Conservation (phyloP, 148 eudicot genomes). For the Rhododendron ovatum region DNA sequence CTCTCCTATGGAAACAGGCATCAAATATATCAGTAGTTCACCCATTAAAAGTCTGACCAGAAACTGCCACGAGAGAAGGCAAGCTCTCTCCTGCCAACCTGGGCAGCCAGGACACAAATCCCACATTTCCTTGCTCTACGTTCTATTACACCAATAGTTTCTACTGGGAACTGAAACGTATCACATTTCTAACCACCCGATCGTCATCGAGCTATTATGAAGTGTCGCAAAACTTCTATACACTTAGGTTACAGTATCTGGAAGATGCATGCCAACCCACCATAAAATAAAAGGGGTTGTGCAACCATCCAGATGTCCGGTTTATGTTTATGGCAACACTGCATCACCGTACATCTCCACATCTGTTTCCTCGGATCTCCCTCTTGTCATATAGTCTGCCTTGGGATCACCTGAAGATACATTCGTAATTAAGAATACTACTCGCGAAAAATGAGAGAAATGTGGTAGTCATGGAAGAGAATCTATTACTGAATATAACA, state of each 20-base stretch:
- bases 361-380: constrained; percentile 50
- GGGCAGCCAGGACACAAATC: constrained; percentile 69
- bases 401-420: constrained; percentile 41
- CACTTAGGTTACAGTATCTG: constrained; percentile 37
- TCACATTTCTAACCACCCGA: constrained; percentile 5
- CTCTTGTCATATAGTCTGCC: constrained; percentile 30
- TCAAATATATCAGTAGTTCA: neutral
- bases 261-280: constrained; percentile 17
- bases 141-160: constrained; percentile 25
- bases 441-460: neutral
- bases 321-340: constrained; percentile 45
- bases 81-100: constrained; percentile 70
- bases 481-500: constrained; percentile 45
- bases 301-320: constrained; percentile 19
- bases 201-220: constrained; percentile 7
- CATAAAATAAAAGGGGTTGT: constrained; percentile 31
- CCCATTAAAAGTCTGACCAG: constrained; percentile 21
- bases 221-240: constrained; percentile 49
- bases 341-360: constrained; percentile 60
- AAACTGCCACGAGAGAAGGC: constrained; percentile 96
- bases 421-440: constrained; percentile 15
- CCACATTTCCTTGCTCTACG: constrained; percentile 10
- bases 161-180: neutral
- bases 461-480: neutral
- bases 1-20: neutral